Percentiles rank a stretch among this genome's conserved stretches.
Conservation (phyloP, 2,329 filamentous ascomycete species). For the Blumeria hordei region DNA sequence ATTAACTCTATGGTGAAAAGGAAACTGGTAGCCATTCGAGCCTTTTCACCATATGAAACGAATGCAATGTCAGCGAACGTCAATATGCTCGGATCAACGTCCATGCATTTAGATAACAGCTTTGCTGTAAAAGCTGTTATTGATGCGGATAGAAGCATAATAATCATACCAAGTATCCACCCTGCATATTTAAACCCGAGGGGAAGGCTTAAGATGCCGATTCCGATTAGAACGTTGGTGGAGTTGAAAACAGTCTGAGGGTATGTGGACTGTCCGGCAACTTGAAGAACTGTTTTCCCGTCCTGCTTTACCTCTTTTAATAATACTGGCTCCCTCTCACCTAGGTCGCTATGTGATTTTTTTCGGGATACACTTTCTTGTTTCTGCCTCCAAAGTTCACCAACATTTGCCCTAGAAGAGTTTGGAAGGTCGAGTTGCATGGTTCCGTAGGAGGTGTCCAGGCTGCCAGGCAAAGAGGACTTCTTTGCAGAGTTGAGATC, state of each 20-base stretch:
- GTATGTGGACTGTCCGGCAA: slow-evolving; percentile 83
- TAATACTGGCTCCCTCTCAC: slow-evolving; percentile 48
- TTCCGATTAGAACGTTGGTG: slow-evolving; percentile 57
- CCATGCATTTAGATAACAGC: slow-evolving; percentile 67
- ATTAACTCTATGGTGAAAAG: slow-evolving; percentile 75
- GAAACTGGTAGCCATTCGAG: slow-evolving; percentile 58
- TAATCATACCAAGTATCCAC: slow-evolving; percentile 60
- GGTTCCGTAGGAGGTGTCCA: slow-evolving; percentile 36
- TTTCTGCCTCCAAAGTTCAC: slow-evolving; percentile 26
- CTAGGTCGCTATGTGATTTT: background rate
- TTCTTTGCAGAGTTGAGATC: slow-evolving; percentile 36
- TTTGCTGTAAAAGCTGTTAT: slow-evolving; percentile 72
- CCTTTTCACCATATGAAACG: slow-evolving; percentile 65
- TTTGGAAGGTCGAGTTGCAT: slow-evolving; percentile 15
- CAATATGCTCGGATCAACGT: slow-evolving; percentile 62
- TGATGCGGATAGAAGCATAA: slow-evolving; percentile 48
- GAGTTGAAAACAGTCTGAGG: slow-evolving; percentile 94
- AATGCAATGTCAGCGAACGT: slow-evolving; percentile 89
- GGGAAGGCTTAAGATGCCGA: slow-evolving; percentile 72
- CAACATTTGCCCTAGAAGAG: slow-evolving; percentile 26
- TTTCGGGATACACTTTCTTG: slow-evolving; percentile 12
- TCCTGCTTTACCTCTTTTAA: slow-evolving; percentile 78
- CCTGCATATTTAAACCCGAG: slow-evolving; percentile 71
- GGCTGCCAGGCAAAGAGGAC: slow-evolving; percentile 48
- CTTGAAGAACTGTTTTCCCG: slow-evolving; percentile 58